A percentile compares a stretch with the other conserved stretches of the same genome.
These are phyloP conservation scores for Pelargonium myrrhifolium DNA, from an alignment of 441 rosid genomes.

Conservation along the genomic window DNA sequence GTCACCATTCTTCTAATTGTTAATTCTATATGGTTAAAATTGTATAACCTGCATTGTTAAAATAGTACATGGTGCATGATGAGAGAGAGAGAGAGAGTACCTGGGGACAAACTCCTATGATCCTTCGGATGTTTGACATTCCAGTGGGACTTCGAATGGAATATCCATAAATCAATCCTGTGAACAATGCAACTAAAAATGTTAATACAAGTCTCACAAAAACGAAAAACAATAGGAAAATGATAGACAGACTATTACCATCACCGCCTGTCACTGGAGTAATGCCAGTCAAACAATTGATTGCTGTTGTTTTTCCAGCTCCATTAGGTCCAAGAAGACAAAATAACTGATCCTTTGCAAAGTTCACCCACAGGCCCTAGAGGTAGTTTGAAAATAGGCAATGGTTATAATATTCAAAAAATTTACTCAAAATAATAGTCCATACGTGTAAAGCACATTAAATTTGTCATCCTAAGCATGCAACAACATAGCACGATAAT, in stretches of 20 bases:
- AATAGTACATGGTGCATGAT: no score
- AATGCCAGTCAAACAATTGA: constrained; percentile 85
- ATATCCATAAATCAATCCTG: constrained; percentile 73
- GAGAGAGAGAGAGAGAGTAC: constrained; percentile 27
- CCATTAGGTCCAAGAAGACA: constrained; percentile 99
- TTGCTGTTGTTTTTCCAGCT: constrained; percentile 90
- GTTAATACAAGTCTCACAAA: constrained; percentile 3
- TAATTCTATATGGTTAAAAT: neutral
- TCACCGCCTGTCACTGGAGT: constrained; percentile 79
- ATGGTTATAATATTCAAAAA: constrained; percentile 1
- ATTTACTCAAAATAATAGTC: neutral
- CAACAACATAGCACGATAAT: neutral
- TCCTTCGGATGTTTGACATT: constrained; percentile 71
- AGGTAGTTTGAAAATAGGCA: constrained; percentile 13
- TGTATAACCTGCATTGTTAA: no score
- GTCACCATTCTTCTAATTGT: constrained; percentile 1
- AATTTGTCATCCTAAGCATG: neutral
- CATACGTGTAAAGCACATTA: neutral
- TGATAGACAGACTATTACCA: constrained; percentile 37
- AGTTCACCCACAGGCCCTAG: constrained; percentile 84
- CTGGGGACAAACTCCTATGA: constrained; percentile 96
- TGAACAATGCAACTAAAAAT: constrained; percentile 15
- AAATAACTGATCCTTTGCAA: constrained; percentile 73
- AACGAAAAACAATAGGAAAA: neutral
- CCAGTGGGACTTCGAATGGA: constrained; percentile 73